Conservation (phyloP, 495 filamentous ascomycete species). For the Aspergillus olivimuriae region DNA sequence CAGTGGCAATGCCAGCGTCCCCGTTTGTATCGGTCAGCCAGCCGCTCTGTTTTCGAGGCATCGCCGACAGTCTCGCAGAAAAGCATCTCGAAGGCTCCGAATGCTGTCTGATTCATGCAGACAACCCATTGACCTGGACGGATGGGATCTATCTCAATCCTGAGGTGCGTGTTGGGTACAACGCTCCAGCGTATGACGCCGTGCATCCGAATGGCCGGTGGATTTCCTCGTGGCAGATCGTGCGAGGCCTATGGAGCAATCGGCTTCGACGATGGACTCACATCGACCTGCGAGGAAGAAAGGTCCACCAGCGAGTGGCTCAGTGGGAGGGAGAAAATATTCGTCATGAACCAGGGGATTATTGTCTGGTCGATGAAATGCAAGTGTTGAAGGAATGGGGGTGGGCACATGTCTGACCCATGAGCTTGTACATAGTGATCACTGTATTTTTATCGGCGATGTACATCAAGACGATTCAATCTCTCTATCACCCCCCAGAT, state of each 20-base stretch:
- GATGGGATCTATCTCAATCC: conserved; percentile 72
- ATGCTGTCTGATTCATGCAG: conserved; percentile 74
- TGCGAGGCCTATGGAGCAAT: conserved; percentile 51
- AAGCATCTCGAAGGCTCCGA: conserved; percentile 69
- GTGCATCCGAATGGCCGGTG: conserved; percentile 39
- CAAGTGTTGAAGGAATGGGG: conserved; percentile 67
- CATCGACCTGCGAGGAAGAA: neutral
- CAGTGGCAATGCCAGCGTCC: conserved; percentile 47
- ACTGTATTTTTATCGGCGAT: neutral
- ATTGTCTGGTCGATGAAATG: conserved; percentile 77
- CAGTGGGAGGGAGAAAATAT: conserved; percentile 12
- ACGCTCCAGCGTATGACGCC: conserved; percentile 46
- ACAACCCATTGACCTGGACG: conserved; percentile 48
- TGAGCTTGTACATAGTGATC: neutral
- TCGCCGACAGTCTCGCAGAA: conserved; percentile 58
- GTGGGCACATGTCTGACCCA: conserved; percentile 57
- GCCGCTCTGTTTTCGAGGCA: conserved; percentile 59
- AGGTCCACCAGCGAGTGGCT: neutral
- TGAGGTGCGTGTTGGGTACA: conserved; percentile 67
- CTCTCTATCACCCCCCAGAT: too few species aligned
- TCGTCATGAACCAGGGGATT: conserved; percentile 47
- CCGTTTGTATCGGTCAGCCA: conserved; percentile 44
- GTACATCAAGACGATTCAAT: neutral
- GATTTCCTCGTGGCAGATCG: conserved; percentile 27
- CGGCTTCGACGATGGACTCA: conserved; percentile 43